Evolutionary conservation across 495 filamentous ascomycete genomes (phyloP), one percentile per base, ranked within the genome.

Genomic region (Venustampulla echinocandica): DNA sequence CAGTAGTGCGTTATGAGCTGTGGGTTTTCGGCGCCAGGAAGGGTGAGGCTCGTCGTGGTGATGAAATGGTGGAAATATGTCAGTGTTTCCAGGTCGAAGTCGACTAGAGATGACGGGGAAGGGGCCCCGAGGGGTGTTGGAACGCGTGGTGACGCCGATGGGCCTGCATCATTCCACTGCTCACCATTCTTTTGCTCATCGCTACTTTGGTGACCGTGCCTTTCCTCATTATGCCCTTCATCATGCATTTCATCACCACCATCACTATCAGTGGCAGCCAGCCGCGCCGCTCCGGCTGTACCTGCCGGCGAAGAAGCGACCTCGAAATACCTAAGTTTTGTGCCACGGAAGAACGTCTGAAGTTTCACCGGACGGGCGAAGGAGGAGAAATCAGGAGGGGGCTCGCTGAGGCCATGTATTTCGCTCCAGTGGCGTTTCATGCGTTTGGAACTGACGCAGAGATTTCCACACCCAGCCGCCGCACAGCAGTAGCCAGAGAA

Each of bases 11-110:
- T 6, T 10, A 14, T 1, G 42, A 30, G 33, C 18, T 14, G 33
- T 35, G 6, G 5, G n/a, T 35, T 5, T 6, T 35, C 17, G 7
- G 10, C 10, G 21, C 39, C 34, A 20, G 67, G 67, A 40, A 60
- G 60, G 43, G 53, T 66, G 58, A 57, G 53, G 59, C 46, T 51
- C 32, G 51, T 66, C 19, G 59, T 55, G 14, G 51, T 61, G 42
- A 58, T 64, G 33, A 64, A 67, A 43, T 65, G 56, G 47, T 67
- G 56, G 36, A 67, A 63, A 52, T 65, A 67, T 25, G 19, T 52
- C 41, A 65, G 41, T 7, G 50, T 61, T 42, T 63, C 53, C 27
- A 65, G 37, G 49, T 63, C 54, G n/a, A 63, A 23, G 20, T 52
- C 36, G 20, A 38, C 30, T 49, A 1, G 5, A 36, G 30, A 35